A percentile compares a stretch with the other conserved stretches of the same genome.
Conservation (phyloP, 1,284 basidiomycete species). For the Malassezia japonica region DNA sequence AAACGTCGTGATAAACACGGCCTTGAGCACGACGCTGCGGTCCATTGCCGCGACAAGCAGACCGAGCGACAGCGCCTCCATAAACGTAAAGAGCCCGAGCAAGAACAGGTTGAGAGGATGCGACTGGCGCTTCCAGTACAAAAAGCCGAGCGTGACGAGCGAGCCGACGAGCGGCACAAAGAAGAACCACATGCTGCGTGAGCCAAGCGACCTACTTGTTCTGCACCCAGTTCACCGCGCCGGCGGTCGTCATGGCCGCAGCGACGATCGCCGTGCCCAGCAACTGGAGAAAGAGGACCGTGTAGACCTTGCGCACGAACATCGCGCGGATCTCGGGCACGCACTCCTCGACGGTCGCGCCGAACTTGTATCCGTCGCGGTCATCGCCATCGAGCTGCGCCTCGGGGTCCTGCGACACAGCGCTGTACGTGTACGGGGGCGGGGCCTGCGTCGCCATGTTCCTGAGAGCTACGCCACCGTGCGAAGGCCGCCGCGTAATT, state of each 20-base stretch:
- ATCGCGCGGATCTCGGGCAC: conserved; percentile 39
- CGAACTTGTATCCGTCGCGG: conserved; percentile 44
- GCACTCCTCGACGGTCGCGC: conserved; percentile 44
- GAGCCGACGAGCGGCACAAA: conserved; percentile 62
- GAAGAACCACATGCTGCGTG: conserved; percentile 28
- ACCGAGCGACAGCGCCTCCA: conserved; percentile 55
- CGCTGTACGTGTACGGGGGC: conserved; percentile 9
- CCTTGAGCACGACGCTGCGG: conserved; percentile 69
- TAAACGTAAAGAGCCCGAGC: conserved; percentile 53
- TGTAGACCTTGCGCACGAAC: conserved; percentile 39
- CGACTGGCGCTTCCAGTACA: conserved; percentile 78
- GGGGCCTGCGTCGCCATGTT: not conserved
- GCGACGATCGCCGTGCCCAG: conserved; percentile 37
- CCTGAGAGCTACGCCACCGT: too few relatives aligned
- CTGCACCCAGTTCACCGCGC: conserved; percentile 30
- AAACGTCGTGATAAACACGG: conserved; percentile 73
- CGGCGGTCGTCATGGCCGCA: conserved; percentile 25
- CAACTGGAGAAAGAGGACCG: conserved; percentile 38
- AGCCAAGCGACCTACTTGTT: conserved; percentile 16
- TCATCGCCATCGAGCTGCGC: conserved; percentile 28
- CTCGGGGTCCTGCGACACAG: conserved; percentile 18
- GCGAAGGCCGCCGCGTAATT: too few relatives aligned
- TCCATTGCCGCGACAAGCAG: conserved; percentile 67
- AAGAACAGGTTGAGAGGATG: conserved; percentile 71
- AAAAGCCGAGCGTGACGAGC: conserved; percentile 62